phyloP scores from a whole-genome alignment of 805 yeast species.

The Cyberlindnera nakhonratchasimensis region DNA sequence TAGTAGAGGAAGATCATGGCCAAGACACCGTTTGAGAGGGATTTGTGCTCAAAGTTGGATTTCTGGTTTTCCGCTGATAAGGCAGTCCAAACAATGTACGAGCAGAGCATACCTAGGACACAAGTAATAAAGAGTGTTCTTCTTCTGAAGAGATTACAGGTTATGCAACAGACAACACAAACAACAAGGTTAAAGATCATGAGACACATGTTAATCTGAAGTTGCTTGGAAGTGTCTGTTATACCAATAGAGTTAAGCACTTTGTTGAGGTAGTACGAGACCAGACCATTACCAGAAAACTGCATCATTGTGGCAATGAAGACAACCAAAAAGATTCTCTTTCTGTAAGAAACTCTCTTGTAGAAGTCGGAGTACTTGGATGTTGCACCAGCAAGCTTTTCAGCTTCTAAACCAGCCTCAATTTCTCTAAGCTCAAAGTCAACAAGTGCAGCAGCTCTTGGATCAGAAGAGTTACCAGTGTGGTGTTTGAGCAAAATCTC shows the following conservation, averaged over 20 bases:
- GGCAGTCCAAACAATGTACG: conserved; percentile 40
- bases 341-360: not conserved
- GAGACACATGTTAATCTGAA: conserved; percentile 45
- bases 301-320: conserved; percentile 1
- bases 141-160: conserved; percentile 28
- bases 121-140: conserved; percentile 36
- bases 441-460: conserved; percentile 26
- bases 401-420: conserved; percentile 38
- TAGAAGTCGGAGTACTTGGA: not conserved
- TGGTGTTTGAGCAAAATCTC: conserved; percentile 37
- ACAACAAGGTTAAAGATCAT: conserved; percentile 40
- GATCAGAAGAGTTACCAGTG: conserved; percentile 30
- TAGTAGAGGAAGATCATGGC: not conserved
- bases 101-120: conserved; percentile 32
- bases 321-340: not conserved
- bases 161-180: conserved; percentile 17
- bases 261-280: conserved; percentile 1
- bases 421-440: conserved; percentile 41
- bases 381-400: conserved; percentile 33
- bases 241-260: conserved; percentile 1
- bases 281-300: not conserved
- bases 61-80: conserved; percentile 43
- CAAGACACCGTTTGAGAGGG: not conserved
- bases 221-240: conserved; percentile 39
- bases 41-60: conserved; percentile 35